phyloP scores from a whole-genome alignment of 164 flowering plant genomes.

The Vitis amurensis region DNA sequence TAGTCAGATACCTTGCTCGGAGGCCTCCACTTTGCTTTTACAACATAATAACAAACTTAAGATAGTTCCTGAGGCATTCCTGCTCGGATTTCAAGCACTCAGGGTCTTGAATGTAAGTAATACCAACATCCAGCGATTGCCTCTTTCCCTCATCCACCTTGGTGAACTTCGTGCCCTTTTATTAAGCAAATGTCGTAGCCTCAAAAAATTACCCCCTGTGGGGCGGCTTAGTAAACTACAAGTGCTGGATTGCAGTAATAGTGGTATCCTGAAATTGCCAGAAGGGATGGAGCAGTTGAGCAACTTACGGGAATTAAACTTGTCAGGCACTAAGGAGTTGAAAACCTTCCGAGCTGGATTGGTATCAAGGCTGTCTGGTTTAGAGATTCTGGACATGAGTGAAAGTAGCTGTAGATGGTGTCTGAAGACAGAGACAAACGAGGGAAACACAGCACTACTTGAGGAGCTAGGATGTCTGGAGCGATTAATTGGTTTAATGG shows the following conservation, averaged over 20 bases:
- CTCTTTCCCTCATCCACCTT: not conserved
- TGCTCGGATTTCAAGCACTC: slow-evolving; percentile 9
- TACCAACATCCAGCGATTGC: slow-evolving; percentile 17
- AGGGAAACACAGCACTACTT: too few species aligned
- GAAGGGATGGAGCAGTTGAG: slow-evolving; percentile 6
- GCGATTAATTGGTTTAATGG: too few species aligned
- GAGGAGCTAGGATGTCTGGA: too few species aligned
- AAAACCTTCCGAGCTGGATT: slow-evolving; percentile 5
- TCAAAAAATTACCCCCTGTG: too few species aligned
- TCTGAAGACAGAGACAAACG: too few species aligned
- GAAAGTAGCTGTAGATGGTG: slow-evolving; percentile 9
- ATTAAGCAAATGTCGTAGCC: too few species aligned
- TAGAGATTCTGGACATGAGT: slow-evolving; percentile 21
- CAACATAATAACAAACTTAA: slow-evolving; percentile 17
- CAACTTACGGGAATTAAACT: slow-evolving; percentile 6
- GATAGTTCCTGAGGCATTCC: slow-evolving; percentile 15
- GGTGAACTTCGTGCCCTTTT: too few species aligned
- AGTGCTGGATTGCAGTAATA: slow-evolving; percentile 21
- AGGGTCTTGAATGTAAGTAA: slow-evolving; percentile 20
- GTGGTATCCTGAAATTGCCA: slow-evolving; percentile 22
- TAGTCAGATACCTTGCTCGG: not conserved
- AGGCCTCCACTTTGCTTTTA: slow-evolving; percentile 14
- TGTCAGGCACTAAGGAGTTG: slow-evolving; percentile 17
- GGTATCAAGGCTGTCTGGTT: slow-evolving; percentile 1
- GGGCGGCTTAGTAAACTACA: slow-evolving; percentile 11